Base-by-base conservation (phyloP, 345 rosid genomes). In the Sapria himalayana region DNA sequence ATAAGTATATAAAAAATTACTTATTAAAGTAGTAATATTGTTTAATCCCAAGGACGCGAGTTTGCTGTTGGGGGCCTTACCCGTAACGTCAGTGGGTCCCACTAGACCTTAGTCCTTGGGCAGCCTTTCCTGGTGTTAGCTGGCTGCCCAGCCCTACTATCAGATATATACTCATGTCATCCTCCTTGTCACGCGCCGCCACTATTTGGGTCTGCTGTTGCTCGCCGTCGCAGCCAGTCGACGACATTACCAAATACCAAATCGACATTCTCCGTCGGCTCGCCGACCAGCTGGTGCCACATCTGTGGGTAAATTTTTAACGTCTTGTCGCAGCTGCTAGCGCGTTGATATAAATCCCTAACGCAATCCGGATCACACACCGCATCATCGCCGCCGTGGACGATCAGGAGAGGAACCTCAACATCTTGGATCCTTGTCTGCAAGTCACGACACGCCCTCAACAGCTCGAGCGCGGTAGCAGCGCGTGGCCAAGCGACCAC, bases 271-370 rank as follows among this genome's bases (percentile, higher is more conserved):
- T 82, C 86, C 48, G 70, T 78, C 4, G 85, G 50, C 59, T 89
- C 98, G 0, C 98, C 98, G 1, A 72, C 42, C 45, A 89, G 31
- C 72, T 76, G 98, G 61, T 89, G 98, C 91, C 91, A 69, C 98
- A 89, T 65, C 24, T 65, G 84, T 0, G 85, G 81, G 21, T 79
- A 68, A 18, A 89, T 57, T 58, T 55, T 72, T 11, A 79, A 38
- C 6, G 95, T 79, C 60, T 76, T 89, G 38, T 89, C 93, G 21
- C 1, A 22, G 32, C 92, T 76, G 22, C 59, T 22, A 14, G 79
- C 92, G 60, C 93, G 85, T 37, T 35, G 47, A 22, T 74, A 35
- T 39, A 82, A 73, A 49, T 79, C 93, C 65, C 74, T 67, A 7
- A 41, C 86, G 49, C 93, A 76, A 3, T 62, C 64, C 0, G 82